These are phyloP conservation scores for Saccharomycopsis amapae DNA, from an alignment of 805 yeast genomes.

Conservation along the genomic window DNA sequence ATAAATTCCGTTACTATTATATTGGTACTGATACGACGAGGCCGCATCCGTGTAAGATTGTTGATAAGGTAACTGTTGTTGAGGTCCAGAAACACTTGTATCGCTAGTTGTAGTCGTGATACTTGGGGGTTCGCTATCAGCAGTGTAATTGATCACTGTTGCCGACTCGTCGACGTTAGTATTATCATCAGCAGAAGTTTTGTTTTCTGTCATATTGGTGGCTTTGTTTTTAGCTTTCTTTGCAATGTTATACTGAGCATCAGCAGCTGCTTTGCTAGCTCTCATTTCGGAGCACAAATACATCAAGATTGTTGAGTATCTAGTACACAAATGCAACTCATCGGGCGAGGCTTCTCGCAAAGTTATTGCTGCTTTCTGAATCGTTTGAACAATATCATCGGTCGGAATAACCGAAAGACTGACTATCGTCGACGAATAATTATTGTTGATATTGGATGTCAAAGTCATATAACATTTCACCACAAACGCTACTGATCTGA, in stretches of 20 bases:
- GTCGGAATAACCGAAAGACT: constrained; percentile 58
- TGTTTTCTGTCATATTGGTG: too few species aligned
- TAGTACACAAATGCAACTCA: constrained; percentile 73
- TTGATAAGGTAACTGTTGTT: too few species aligned
- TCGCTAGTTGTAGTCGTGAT: too few species aligned
- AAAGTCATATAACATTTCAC: constrained; percentile 76
- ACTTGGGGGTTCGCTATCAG: constrained; percentile 29
- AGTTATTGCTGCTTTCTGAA: constrained; percentile 66
- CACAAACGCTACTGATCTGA: constrained; percentile 82
- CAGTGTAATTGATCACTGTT: too few species aligned
- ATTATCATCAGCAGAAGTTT: too few species aligned
- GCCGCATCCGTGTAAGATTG: too few species aligned
- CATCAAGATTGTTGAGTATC: constrained; percentile 72
- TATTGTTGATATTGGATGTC: constrained; percentile 9
- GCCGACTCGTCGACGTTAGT: too few species aligned
- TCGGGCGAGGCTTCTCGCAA: constrained; percentile 83
- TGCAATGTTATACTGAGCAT: constrained; percentile 21
- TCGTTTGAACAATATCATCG: constrained; percentile 60
- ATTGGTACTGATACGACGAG: too few species aligned
- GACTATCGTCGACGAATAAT: constrained; percentile 39
- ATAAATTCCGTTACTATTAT: too few species aligned
- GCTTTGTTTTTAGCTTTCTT: too few species aligned
- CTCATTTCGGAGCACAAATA: constrained; percentile 72
- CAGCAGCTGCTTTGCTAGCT: constrained; percentile 25
- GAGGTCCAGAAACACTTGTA: constrained; percentile 37